Evolutionary conservation across 306 rosid species (phyloP).

Genomic region (Begonia peltatifolia): DNA sequence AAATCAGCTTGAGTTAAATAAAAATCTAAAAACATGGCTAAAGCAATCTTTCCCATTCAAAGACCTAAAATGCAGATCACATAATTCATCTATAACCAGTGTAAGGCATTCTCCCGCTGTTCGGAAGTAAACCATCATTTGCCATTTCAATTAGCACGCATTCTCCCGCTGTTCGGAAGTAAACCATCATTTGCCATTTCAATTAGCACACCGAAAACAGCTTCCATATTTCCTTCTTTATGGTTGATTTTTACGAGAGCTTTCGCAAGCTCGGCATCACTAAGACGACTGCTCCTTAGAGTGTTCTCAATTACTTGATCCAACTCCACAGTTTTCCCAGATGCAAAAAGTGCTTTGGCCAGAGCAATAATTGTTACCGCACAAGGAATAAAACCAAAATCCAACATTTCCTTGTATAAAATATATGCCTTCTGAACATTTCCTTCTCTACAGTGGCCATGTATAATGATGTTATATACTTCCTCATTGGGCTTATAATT

Average conservation of each 20-base stretch:
- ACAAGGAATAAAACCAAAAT: slow-evolving; percentile 53
- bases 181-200: slow-evolving; percentile 84
- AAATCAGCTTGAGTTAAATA: too few relatives aligned
- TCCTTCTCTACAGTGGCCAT: slow-evolving; percentile 69
- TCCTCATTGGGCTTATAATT: slow-evolving; percentile 43
- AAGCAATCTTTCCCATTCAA: too few relatives aligned
- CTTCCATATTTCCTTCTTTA: slow-evolving; percentile 84
- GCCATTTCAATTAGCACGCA: slow-evolving; percentile 59
- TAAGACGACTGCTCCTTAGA: slow-evolving; percentile 43
- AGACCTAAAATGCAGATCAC: too few relatives aligned
- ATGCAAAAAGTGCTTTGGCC: slow-evolving; percentile 39
- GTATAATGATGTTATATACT: slow-evolving; percentile 55
- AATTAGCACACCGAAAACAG: slow-evolving; percentile 41
- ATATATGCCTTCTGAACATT: slow-evolving; percentile 46
- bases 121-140: slow-evolving; percentile 69
- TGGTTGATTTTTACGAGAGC: slow-evolving; percentile 56
- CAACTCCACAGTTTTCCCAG: slow-evolving; percentile 53
- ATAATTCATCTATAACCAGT: too few relatives aligned
- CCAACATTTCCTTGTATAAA: slow-evolving; percentile 53
- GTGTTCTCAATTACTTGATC: slow-evolving; percentile 36
- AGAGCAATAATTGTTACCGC: slow-evolving; percentile 55
- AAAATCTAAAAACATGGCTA: too few relatives aligned
- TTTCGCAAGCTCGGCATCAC: slow-evolving; percentile 63
- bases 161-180: slow-evolving; percentile 38
- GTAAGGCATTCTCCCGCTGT: slow-evolving; percentile 9